A percentile compares a stretch with the other conserved stretches of the same genome.
phyloP scores from a whole-genome alignment of 2,329 filamentous ascomycete species.

The Stachybotrys chartarum region DNA sequence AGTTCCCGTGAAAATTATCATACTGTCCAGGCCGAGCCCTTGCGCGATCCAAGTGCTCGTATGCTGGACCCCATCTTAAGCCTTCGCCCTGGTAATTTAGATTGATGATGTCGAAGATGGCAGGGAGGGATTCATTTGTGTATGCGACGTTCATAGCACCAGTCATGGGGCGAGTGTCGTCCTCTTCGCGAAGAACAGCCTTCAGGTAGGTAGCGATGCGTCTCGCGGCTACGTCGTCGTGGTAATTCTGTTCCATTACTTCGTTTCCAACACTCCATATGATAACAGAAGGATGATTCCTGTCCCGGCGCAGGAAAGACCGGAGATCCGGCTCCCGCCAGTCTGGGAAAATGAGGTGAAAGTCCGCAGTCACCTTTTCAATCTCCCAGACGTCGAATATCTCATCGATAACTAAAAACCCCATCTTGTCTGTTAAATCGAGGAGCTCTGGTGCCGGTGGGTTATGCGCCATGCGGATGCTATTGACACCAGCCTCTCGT shows the following conservation, averaged over 20 bases:
- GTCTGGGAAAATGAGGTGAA: slow-evolving; percentile 42
- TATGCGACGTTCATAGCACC: slow-evolving; percentile 38
- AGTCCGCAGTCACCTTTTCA: slow-evolving; percentile 40
- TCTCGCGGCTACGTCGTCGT: slow-evolving; percentile 17
- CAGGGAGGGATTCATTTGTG: slow-evolving; percentile 25
- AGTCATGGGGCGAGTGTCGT: slow-evolving; percentile 36
- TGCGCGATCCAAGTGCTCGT: slow-evolving; percentile 21
- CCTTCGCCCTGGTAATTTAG: slow-evolving; percentile 52
- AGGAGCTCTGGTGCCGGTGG: slow-evolving; percentile 43
- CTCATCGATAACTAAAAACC: slow-evolving; percentile 45
- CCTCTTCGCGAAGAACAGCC: slow-evolving; percentile 36
- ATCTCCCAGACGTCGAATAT: slow-evolving; percentile 45
- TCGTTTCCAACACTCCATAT: slow-evolving; percentile 50
- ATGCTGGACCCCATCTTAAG: slow-evolving; percentile 20
- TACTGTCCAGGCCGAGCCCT: slow-evolving; percentile 22
- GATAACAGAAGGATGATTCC: slow-evolving; percentile 46
- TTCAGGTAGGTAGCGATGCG: slow-evolving; percentile 25
- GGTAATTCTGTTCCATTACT: slow-evolving; percentile 36
- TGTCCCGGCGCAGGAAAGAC: slow-evolving; percentile 42
- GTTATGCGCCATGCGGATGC: slow-evolving; percentile 45
- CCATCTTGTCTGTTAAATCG: slow-evolving; percentile 40
- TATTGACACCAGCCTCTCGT: slow-evolving; percentile 41
- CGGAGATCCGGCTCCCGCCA: slow-evolving; percentile 48
- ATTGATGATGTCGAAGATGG: slow-evolving; percentile 37
- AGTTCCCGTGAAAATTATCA: slow-evolving; percentile 33